Conservation (phyloP, 1,139 yeast species). For the Yamadazyma conglobata region DNA sequence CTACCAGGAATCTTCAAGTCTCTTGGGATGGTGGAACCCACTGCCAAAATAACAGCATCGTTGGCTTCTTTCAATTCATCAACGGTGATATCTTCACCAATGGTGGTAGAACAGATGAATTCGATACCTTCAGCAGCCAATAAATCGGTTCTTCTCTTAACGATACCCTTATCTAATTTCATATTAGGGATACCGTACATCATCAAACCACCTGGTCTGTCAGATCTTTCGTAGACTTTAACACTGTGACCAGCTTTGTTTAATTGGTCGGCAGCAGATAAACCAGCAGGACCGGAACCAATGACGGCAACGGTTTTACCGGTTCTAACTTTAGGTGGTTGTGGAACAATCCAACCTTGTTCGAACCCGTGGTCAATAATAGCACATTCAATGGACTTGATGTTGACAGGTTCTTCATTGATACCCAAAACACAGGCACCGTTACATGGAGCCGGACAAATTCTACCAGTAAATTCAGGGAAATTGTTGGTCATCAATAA, state of each 20-base stretch:
- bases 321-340: conserved; percentile 74
- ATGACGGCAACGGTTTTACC: conserved; percentile 82
- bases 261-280: conserved; percentile 94
- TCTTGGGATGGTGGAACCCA: conserved; percentile 95
- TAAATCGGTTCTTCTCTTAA: conserved; percentile 88
- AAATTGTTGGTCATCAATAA: conserved; percentile 94
- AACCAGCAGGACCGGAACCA: conserved; percentile 97
- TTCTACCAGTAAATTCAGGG: conserved; percentile 98
- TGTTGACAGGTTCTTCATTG: conserved; percentile 93
- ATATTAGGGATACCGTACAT: conserved; percentile 99
- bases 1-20: conserved; percentile 95
- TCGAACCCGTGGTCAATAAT: conserved; percentile 95
- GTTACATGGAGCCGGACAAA: conserved; percentile 99
- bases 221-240: conserved; percentile 89
- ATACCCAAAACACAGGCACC: conserved; percentile 97
- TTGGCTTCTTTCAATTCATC: conserved; percentile 59
- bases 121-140: conserved; percentile 87
- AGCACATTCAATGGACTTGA: conserved; percentile 93
- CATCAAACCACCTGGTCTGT: conserved; percentile 93
- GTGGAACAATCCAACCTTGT: conserved; percentile 93
- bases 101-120: conserved; percentile 69
- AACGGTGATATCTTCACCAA: conserved; percentile 78
- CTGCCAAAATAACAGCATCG: conserved; percentile 90
- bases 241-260: conserved; percentile 94
- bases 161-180: conserved; percentile 93